Conservation (phyloP, 2,329 filamentous ascomycete genomes). For the Chaetothyriales sp. region DNA sequence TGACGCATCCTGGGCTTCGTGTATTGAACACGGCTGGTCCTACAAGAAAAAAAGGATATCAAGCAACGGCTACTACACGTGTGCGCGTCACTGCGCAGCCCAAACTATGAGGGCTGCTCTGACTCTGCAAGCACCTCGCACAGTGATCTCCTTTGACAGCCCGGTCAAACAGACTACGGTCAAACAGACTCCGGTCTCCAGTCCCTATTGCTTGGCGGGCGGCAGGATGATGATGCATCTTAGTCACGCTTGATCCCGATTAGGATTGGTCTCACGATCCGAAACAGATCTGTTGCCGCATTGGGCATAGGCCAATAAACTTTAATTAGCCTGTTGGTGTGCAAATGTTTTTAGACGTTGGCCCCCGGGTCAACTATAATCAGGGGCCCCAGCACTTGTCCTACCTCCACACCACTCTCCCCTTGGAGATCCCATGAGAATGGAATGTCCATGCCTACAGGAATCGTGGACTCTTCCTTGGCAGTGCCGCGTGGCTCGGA, state of each 20-base stretch:
- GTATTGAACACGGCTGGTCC: too few relatives aligned
- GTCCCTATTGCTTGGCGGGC: neutral
- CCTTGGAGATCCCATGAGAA: neutral
- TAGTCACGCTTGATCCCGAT: neutral
- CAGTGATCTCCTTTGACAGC: neutral
- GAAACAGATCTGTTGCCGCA: neutral
- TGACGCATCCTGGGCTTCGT: too few relatives aligned
- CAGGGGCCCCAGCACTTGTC: neutral
- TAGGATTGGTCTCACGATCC: neutral
- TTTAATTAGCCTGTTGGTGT: too few relatives aligned
- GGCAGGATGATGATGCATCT: neutral
- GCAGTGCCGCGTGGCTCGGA: neutral
- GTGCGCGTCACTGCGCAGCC: neutral
- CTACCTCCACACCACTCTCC: neutral
- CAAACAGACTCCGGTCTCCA: neutral
- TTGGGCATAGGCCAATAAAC: neutral
- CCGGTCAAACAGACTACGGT: neutral
- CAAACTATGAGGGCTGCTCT: too few relatives aligned
- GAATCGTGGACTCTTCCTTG: neutral
- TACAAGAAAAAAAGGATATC: too few relatives aligned
- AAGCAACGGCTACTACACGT: neutral
- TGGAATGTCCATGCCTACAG: neutral
- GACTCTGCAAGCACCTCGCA: too few relatives aligned
- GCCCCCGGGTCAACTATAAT: too few relatives aligned
- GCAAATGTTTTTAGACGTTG: neutral